phyloP scores from a whole-genome alignment of 306 rosid species.

The Cyclanthera cordifolia region DNA sequence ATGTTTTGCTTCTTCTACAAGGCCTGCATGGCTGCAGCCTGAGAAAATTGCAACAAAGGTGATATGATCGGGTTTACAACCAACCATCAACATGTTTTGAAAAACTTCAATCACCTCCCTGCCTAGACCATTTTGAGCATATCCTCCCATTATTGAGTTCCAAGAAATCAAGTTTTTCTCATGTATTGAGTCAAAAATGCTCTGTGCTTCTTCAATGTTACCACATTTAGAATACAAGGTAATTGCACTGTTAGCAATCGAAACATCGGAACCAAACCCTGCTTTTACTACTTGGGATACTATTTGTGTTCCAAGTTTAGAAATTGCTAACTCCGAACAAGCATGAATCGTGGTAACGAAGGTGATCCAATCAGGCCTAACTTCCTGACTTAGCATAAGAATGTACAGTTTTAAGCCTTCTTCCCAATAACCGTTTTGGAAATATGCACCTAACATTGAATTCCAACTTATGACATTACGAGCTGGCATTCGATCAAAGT shows the following conservation, averaged over 20 bases:
- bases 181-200: constrained; percentile 27
- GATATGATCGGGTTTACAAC: constrained; percentile 41
- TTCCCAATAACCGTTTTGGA: constrained; percentile 40
- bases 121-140: constrained; percentile 55
- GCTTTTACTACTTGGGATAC: constrained; percentile 27
- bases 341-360: constrained; percentile 41
- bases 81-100: constrained; percentile 33
- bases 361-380: constrained; percentile 42
- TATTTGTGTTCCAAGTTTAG: constrained; percentile 44
- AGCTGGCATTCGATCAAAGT: constrained; percentile 41
- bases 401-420: constrained; percentile 42
- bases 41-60: constrained; percentile 44
- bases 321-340: constrained; percentile 43
- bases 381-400: constrained; percentile 30
- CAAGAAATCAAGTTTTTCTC: constrained; percentile 41
- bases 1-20: constrained; percentile 36
- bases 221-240: constrained; percentile 60
- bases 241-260: constrained; percentile 43
- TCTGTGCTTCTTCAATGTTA: constrained; percentile 35
- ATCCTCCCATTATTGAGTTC: constrained; percentile 51
- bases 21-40: constrained; percentile 60
- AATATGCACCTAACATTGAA: constrained; percentile 41
- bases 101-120: constrained; percentile 39
- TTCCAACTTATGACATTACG: constrained; percentile 49
- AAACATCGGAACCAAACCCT: constrained; percentile 33